Base-by-base conservation (phyloP, 2,329 filamentous ascomycete genomes). In the Xylaria sp. region DNA sequence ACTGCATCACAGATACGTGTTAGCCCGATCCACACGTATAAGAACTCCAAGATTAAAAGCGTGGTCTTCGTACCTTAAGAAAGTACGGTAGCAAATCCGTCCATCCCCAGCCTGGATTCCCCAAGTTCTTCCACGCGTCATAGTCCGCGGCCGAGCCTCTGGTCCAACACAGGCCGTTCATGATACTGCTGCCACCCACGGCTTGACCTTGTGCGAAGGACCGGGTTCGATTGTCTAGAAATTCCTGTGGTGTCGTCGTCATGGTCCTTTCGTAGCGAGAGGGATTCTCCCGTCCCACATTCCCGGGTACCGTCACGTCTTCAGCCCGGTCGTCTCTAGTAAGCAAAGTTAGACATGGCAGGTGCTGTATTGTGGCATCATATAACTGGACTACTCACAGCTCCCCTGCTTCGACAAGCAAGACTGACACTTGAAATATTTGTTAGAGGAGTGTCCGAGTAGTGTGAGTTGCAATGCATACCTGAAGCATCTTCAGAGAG, bases 41-140 rank as follows among this genome's bases (percentile, higher is more conserved):
- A 5, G 17, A 10, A 47, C 31, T 17, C 15, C 15, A n/a, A 54
- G 11, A 3, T 17, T 9, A 11, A 37, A 9, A 31, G 13, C n/a
- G n/a, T n/a, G 13, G 23, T n/a, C 8, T 23, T 5, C n/a, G 35
- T 19, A 79, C 80, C 73, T 83, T 84, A 27, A 75, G 73, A 65
- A 85, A 81, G 63, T 84, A 85, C 0, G 79, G 81, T 1, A 81
- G 68, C 10, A 86, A 68, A 21, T 72, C 73, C 1, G 77, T 64
- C 76, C 78, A 81, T 17, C 76, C 75, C 79, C 79, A 81, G 1
- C 74, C 76, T 0, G 72, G 69, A 46, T 78, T 79, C 0, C 78
- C 78, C 4, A 81, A 68, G 3, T 72, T 71, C 55, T 76, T 76
- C 79, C 79, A 81, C 21, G 75, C 74, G 44, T 81, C 76, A 52